Conservation (phyloP, 1,284 basidiomycete species). For the Cutaneotrichosporon dermatis region DNA sequence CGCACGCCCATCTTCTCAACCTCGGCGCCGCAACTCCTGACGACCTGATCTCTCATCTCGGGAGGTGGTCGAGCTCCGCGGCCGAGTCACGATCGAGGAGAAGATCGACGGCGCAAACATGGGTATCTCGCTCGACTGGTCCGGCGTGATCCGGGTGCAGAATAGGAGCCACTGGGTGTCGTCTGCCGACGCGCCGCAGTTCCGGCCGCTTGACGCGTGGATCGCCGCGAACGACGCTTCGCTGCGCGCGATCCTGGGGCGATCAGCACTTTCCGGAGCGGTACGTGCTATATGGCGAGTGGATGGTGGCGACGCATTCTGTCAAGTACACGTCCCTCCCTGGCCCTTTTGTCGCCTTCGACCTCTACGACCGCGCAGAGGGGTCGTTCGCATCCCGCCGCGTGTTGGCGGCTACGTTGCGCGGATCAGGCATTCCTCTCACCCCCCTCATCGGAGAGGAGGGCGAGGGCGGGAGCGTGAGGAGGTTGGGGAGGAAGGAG, state of each 20-base stretch:
- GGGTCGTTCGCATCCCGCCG: conserved; percentile 51
- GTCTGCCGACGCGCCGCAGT: conserved; percentile 57
- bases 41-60: conserved; percentile 49
- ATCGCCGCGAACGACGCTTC: conserved; percentile 39
- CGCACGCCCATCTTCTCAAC: conserved; percentile 58
- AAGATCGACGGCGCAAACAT: conserved; percentile 66
- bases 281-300: conserved; percentile 61
- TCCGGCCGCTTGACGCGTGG: conserved; percentile 58
- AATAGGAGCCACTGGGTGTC: conserved; percentile 63
- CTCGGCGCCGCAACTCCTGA: conserved; percentile 57
- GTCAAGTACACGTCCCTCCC: conserved; percentile 57
- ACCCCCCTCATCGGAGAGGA: conserved; percentile 50
- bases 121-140: conserved; percentile 58
- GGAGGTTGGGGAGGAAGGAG: conserved; percentile 48
- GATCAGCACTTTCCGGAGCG: conserved; percentile 57
- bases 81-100: conserved; percentile 56
- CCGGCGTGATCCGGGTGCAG: conserved; percentile 55
- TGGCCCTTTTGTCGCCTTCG: conserved; percentile 55
- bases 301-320: conserved; percentile 61
- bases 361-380: conserved; percentile 57
- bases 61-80: neutral
- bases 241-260: conserved; percentile 52
- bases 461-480: conserved; percentile 38
- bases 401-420: conserved; percentile 32
- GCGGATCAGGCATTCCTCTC: conserved; percentile 48